Conservation (phyloP, 2,329 filamentous ascomycete species). For the Cladosporium sp. region DNA sequence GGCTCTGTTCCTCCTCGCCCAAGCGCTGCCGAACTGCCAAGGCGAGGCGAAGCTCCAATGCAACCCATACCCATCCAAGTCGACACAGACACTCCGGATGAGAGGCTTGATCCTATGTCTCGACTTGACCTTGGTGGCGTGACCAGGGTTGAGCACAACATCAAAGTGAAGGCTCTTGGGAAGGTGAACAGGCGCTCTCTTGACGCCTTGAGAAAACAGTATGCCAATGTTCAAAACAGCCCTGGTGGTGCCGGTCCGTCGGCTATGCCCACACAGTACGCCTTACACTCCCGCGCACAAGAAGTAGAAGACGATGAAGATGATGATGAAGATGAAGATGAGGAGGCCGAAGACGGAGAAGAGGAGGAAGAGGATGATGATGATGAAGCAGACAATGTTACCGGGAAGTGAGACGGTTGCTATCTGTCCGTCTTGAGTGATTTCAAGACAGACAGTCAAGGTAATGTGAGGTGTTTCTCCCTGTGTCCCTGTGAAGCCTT, state of each 20-base stretch:
- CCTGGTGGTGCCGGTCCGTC: background rate
- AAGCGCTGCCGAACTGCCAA: background rate
- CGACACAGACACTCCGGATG: constrained; percentile 8
- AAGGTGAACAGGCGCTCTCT: constrained; percentile 22
- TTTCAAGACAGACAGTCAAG: background rate
- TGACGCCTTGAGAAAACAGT: constrained; percentile 9
- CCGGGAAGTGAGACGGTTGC: background rate
- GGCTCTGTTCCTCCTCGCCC: constrained; percentile 11
- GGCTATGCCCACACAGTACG: background rate
- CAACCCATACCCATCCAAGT: constrained; percentile 24
- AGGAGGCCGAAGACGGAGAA: background rate
- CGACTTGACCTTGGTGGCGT: constrained; percentile 25
- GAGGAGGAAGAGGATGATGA: constrained; percentile 3
- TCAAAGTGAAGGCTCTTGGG: constrained; percentile 28
- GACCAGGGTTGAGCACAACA: constrained; percentile 29
- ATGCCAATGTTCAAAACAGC: background rate
- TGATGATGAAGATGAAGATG: constrained; percentile 24
- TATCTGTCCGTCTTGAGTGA: no score
- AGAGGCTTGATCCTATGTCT: constrained; percentile 22
- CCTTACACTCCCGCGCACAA: background rate
- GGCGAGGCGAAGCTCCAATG: constrained; percentile 22
- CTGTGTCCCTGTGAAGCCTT: no score
- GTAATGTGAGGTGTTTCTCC: background rate
- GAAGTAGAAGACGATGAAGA: constrained; percentile 1
- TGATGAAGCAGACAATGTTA: background rate